Conservation (phyloP, 768 basidiomycete species). For the Dentipellis fragilis region DNA sequence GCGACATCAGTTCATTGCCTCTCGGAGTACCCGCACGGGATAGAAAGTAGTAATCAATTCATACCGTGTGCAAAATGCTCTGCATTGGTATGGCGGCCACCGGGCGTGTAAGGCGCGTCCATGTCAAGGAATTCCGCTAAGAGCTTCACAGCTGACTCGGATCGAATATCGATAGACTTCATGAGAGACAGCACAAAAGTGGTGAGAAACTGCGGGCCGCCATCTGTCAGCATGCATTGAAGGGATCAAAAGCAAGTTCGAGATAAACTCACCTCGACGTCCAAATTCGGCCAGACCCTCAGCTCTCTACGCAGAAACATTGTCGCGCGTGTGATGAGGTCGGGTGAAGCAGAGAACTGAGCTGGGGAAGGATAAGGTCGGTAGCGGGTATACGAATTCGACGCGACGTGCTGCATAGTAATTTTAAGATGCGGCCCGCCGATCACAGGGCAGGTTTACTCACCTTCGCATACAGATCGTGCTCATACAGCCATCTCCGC, state of each 20-base stretch:
- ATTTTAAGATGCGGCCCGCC: conserved; percentile 1
- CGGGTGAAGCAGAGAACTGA: conserved; percentile 71
- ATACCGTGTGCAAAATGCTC: conserved; percentile 93
- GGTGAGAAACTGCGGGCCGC: conserved; percentile 63
- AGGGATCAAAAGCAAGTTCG: not conserved
- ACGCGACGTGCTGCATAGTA: conserved; percentile 70
- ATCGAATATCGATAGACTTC: conserved; percentile 88
- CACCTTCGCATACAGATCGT: conserved; percentile 80
- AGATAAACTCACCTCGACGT: conserved; percentile 60
- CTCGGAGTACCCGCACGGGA: not conserved
- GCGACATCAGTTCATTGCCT: not conserved
- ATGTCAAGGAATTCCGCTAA: conserved; percentile 86
- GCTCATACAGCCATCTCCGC: conserved; percentile 72
- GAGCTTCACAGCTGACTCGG: conserved; percentile 75
- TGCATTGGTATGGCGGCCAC: conserved; percentile 55
- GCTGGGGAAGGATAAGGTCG: conserved; percentile 84
- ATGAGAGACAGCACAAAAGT: conserved; percentile 84
- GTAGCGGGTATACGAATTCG: conserved; percentile 77
- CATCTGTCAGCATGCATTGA: conserved; percentile 10
- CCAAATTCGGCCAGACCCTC: conserved; percentile 80
- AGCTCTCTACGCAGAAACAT: conserved; percentile 79
- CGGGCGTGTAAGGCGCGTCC: conserved; percentile 46
- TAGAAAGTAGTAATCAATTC: conserved; percentile 15
- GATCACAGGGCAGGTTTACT: conserved; percentile 11
- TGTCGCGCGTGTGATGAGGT: conserved; percentile 66